Evolutionary conservation across 2,329 filamentous ascomycete species (phyloP).

Genomic region (Macrophomina pseudophaseolina): DNA sequence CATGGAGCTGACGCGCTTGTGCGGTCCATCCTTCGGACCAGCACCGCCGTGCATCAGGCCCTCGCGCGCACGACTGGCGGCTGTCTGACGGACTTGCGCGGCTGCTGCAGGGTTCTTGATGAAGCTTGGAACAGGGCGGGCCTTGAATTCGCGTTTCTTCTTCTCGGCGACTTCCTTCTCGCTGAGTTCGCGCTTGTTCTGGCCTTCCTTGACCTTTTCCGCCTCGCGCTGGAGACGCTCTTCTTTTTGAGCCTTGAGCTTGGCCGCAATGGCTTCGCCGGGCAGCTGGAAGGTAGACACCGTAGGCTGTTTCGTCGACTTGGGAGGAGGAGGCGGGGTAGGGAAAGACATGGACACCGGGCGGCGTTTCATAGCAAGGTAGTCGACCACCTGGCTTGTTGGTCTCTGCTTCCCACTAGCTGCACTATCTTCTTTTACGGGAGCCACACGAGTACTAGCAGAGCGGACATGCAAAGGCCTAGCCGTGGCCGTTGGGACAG

Average conservation of each 20-base stretch:
- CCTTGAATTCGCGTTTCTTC: constrained; percentile 53
- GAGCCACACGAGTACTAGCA: constrained; percentile 16
- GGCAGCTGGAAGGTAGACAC: constrained; percentile 57
- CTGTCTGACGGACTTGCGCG: constrained; percentile 51
- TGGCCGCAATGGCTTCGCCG: constrained; percentile 59
- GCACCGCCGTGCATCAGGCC: constrained; percentile 19
- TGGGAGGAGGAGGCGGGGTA: constrained; percentile 52
- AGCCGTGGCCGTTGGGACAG: not conserved
- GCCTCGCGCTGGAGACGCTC: constrained; percentile 48
- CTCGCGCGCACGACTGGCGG: constrained; percentile 52
- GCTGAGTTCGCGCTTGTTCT: constrained; percentile 30
- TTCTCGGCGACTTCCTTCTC: constrained; percentile 39
- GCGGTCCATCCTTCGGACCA: not conserved
- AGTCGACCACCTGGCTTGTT: constrained; percentile 33
- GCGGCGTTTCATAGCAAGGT: constrained; percentile 51
- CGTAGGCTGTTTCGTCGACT: constrained; percentile 58
- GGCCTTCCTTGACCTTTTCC: constrained; percentile 30
- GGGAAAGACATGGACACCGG: constrained; percentile 56
- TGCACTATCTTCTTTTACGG: constrained; percentile 7
- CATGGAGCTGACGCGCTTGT: constrained; percentile 18
- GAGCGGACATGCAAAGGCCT: constrained; percentile 17
- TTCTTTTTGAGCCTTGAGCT: constrained; percentile 57
- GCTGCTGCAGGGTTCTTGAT: constrained; percentile 38
- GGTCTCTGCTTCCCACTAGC: constrained; percentile 5
- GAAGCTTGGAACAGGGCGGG: constrained; percentile 48